Conservation (phyloP, 805 yeast species). For the Schwanniomyces polymorphus region DNA sequence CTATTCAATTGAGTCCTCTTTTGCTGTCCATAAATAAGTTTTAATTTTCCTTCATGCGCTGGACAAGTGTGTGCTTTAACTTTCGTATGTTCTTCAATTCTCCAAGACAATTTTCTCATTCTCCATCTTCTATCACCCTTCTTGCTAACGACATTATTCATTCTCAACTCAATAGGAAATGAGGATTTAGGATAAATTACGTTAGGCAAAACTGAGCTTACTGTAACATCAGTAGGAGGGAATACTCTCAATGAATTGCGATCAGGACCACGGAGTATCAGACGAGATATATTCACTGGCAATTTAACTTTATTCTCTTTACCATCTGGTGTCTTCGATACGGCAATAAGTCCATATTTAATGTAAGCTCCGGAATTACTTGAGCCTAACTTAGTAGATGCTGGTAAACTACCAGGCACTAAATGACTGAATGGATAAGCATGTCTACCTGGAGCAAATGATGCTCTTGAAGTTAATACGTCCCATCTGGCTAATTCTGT, state of each 20-base stretch:
- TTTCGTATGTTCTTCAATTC: conserved; percentile 79
- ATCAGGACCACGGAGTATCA: conserved; percentile 79
- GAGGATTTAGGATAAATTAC: conserved; percentile 86
- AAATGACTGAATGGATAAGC: conserved; percentile 91
- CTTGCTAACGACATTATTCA: conserved; percentile 64
- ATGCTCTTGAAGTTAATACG: conserved; percentile 58
- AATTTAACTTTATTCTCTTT: conserved; percentile 42
- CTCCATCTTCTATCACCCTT: conserved; percentile 76
- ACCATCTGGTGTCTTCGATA: conserved; percentile 30
- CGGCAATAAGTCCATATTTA: conserved; percentile 75
- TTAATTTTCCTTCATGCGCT: conserved; percentile 53
- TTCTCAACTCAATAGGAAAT: conserved; percentile 77
- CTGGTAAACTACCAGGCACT: conserved; percentile 85
- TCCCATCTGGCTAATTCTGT: conserved; percentile 87
- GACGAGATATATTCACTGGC: conserved; percentile 74
- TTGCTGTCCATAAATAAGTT: conserved; percentile 40
- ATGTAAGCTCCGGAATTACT: conserved; percentile 50
- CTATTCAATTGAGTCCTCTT: conserved; percentile 12
- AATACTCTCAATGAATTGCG: conserved; percentile 85
- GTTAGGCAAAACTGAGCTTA: conserved; percentile 83
- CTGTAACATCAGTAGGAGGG: conserved; percentile 92
- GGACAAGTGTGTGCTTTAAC: conserved; percentile 60
- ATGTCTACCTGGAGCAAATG: conserved; percentile 69
- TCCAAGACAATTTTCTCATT: conserved; percentile 87
- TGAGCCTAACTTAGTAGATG: conserved; percentile 67